Evolutionary conservation across 2,329 filamentous ascomycete species (phyloP), one percentile per base, ranked within the genome.

Genomic region (Diaporthe aspalathi): DNA sequence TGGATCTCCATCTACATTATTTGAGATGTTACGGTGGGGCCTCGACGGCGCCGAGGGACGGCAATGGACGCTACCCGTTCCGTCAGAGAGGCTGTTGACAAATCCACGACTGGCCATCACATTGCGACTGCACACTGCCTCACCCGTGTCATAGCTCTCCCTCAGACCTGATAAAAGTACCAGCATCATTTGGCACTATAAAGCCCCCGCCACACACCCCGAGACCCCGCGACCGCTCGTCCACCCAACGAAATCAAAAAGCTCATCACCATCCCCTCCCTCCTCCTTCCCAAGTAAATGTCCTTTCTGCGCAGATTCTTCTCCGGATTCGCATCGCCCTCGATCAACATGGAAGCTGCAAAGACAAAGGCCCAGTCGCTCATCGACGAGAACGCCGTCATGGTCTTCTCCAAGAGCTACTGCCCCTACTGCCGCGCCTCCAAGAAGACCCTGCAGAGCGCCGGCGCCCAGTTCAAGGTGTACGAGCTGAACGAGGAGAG

Each of bases 381-480:
- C 84, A 97, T 98, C 82, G 90, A 96, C 83, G 91, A 95, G 80
- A 96, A 97, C 85, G 84, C 90, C 78, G 94, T 97, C 82, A 91
- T 96, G 78, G 93, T 99, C 81, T 99, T 99, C 89, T 95, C 92
- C 84, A 99, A 99, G 87, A 94, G 92, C 20, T 97, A 94, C 86
- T 99, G 96, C 89, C 94, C 95, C 16, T 97, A 97, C 89, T 98
- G 95, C 88, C 87, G 84, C 71, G 87, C 91, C 72, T 90, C 92
- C 76, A 98, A 98, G 90, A 79, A 86, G 70, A 87, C 94, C 65
- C 86, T 99, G 77, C 89, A 87, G 78, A 85, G 90, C 71, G 77
- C 90, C 71, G 90, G 91, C 75, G 93, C 93, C 73, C 92, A 94
- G 77, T 95, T 89, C 83, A 90, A 88, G 78, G 80, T 88, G 70